Evolutionary conservation across 306 rosid species (phyloP).

Genomic region (Trifolium subterraneum): DNA sequence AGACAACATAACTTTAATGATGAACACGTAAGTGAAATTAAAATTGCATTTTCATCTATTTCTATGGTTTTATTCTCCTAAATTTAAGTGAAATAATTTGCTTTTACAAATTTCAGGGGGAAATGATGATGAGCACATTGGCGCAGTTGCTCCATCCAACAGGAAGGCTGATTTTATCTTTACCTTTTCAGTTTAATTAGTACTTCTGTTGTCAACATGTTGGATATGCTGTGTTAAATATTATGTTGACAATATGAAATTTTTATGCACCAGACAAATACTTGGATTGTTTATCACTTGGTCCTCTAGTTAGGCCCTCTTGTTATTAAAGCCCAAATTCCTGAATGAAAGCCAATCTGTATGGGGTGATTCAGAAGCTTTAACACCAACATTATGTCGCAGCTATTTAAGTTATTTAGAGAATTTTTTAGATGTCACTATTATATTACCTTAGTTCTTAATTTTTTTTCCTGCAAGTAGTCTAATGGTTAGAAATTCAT

Average conservation of each 20-base stretch:
- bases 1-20: slow-evolving; percentile 89
- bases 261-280: slow-evolving; percentile 14
- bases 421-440: no score
- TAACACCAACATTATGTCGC: background rate
- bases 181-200: slow-evolving; percentile 24
- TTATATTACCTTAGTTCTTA: no score
- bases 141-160: slow-evolving; percentile 21
- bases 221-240: slow-evolving; percentile 19
- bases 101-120: slow-evolving; percentile 55
- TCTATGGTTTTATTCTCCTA: background rate
- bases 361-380: slow-evolving; percentile 3
- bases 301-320: background rate
- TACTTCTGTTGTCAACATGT: background rate
- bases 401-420: no score
- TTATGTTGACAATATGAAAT: slow-evolving; percentile 7
- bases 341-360: slow-evolving; percentile 1
- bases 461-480: no score
- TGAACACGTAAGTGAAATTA: slow-evolving; percentile 69
- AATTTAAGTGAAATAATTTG: background rate
- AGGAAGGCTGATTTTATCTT: slow-evolving; percentile 31
- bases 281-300: background rate
- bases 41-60: slow-evolving; percentile 21
- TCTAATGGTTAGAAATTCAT: no score
- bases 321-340: slow-evolving; percentile 7
- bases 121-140: slow-evolving; percentile 60